Percentiles rank a stretch among this genome's conserved stretches.
Evolutionary conservation across 192 early-diverging fungal species (phyloP).

Genomic region (Coemansia sp.): DNA sequence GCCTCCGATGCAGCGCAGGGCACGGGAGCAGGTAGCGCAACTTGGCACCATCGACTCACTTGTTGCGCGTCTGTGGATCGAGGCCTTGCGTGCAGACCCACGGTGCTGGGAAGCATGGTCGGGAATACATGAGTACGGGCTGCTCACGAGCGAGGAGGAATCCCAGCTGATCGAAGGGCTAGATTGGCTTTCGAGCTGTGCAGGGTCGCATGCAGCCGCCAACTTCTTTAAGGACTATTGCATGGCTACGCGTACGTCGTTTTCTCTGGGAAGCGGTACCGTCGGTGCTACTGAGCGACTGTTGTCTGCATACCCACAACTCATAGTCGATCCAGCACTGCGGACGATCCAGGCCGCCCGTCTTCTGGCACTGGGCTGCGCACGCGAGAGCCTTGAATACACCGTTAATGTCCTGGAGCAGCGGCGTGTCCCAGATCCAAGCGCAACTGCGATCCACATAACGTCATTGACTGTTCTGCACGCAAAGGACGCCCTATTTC

Average conservation of each 20-base stretch:
- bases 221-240: constrained; percentile 47
- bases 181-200: constrained; percentile 40
- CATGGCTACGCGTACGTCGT: constrained; percentile 43
- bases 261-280: constrained; percentile 14
- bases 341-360: constrained; percentile 50
- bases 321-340: constrained; percentile 33
- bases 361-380: constrained; percentile 37
- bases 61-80: constrained; percentile 34
- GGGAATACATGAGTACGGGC: constrained; percentile 45
- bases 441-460: constrained; percentile 47
- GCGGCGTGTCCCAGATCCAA: constrained; percentile 39
- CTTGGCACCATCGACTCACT: constrained; percentile 34
- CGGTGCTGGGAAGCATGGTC: constrained; percentile 60
- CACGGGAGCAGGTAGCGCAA: constrained; percentile 4
- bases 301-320: constrained; percentile 20
- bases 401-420: constrained; percentile 36
- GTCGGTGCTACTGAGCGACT: constrained; percentile 29
- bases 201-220: constrained; percentile 24
- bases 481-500: constrained; percentile 43
- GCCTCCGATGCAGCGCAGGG: constrained; percentile 4
- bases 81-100: constrained; percentile 32
- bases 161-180: constrained; percentile 18
- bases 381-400: constrained; percentile 31
- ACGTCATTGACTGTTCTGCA: constrained; percentile 41
- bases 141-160: constrained; percentile 44